Evolutionary conservation across 2,329 filamentous ascomycete species (phyloP), one percentile per base, ranked within the genome.

Genomic region (Xylariomycetidae sp.): DNA sequence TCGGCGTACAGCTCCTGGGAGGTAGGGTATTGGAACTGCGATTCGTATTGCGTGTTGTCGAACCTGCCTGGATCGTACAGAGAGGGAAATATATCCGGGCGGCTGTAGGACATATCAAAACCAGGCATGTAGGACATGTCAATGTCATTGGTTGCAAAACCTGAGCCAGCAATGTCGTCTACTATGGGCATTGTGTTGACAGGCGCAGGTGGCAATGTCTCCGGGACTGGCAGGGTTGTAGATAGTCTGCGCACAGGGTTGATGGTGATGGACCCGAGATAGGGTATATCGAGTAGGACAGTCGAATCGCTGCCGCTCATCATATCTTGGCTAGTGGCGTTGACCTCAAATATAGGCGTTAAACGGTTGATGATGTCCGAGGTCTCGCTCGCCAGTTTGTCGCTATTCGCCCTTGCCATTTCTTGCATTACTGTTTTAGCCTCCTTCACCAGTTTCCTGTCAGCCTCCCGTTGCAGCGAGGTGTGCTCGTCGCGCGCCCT

Each of bases 221-320:
- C 8, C 8, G 20, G 20, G n/a, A 8, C 29, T 19, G 37, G 20
- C 3, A 36, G 18, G 30, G 35, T 16, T 25, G 37, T 27, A 27
- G 37, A 25, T 15, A 28, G 34, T 30, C 37, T 30, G 27, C 27
- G 32, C 34, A 44, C 28, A 19, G 42, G 32, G 27, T 59, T 62
- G 41, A 72, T 66, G 38, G 63, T 68, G 26, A 72, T 57, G 2
- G 63, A 67, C 16, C 68, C 68, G 3, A 71, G 51, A 39, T 67
- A 70, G 0, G 68, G 68, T 3, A 72, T 59, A 23, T 60, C 62
- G 6, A 72, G 55, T 5, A 59, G 57, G 20, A 71, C 45, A 5
- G 49, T 47, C 10, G 39, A 10, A 2, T 31, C 30, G n/a, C 40
- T 32, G 22, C 40, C 25, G 28, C 15, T 33, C 30, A 40, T 34